Percentiles rank a stretch among this genome's conserved stretches.
phyloP scores from a whole-genome alignment of 2,329 filamentous ascomycete species.

The Pseudofabraea citricarpa region DNA sequence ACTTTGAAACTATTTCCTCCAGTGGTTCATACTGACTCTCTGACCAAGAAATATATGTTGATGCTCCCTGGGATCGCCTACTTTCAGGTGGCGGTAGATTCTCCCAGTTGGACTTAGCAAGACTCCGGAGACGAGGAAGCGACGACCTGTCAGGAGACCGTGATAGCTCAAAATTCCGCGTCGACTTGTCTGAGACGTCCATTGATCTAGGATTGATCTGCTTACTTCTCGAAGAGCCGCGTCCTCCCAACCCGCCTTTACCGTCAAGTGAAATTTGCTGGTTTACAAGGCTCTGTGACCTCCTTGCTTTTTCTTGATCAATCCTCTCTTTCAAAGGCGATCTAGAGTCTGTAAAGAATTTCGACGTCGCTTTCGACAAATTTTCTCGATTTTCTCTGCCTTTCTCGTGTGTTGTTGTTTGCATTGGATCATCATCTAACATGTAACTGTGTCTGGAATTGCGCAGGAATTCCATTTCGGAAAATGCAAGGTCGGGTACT shows the following conservation, averaged over 20 bases:
- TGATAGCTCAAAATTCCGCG: no score
- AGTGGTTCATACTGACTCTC: slow-evolving; percentile 13
- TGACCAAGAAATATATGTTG: slow-evolving; percentile 22
- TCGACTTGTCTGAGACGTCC: no score
- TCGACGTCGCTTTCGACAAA: slow-evolving; percentile 22
- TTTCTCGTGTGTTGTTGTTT: slow-evolving; percentile 19
- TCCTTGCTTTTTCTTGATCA: no score
- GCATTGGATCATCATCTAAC: slow-evolving; percentile 23
- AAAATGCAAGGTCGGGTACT: slow-evolving; percentile 51
- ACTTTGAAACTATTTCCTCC: background rate
- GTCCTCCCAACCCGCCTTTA: no score
- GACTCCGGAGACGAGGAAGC: background rate
- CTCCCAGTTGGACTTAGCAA: background rate
- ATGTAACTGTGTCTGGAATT: slow-evolving; percentile 16
- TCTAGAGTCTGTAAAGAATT: slow-evolving; percentile 21
- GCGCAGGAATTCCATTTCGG: slow-evolving; percentile 43
- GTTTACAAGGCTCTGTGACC: no score
- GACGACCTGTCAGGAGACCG: no score
- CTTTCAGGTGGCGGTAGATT: slow-evolving; percentile 4
- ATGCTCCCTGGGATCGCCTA: slow-evolving; percentile 9
- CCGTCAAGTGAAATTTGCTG: no score
- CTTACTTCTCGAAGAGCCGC: no score
- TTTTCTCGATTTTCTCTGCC: slow-evolving; percentile 14
- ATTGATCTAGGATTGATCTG: no score
- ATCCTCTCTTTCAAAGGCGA: slow-evolving; percentile 10